Evolutionary conservation across 345 rosid genomes (phyloP), one percentile per base, ranked within the genome.

Genomic region (Diplotaxis tenuifolia): DNA sequence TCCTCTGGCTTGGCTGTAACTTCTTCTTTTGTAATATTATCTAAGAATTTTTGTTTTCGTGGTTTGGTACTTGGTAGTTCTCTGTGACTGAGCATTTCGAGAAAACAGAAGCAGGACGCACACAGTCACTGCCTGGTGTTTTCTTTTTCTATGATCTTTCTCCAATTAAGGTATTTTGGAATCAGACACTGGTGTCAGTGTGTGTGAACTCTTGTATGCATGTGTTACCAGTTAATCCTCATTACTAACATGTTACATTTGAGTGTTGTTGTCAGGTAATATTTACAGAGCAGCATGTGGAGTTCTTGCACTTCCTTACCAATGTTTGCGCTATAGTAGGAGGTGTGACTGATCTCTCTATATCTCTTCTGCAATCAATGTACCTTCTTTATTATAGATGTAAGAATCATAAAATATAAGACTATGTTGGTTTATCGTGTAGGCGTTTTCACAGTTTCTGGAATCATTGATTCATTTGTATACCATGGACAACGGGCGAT

Each of bases 91-190:
- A 92, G 65, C 96, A 89, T 82, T 89, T 83, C 76, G 84, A 81
- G 81, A 81, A 80, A 49, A 42, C 82, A 27, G 86, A 83, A 58
- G 47, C 82, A 56, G 82, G 80, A 62, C 78, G 68, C 28, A 52
- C 27, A 6, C 80, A 79, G 23, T 67, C 68, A 38, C 69, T 80
- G 23, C 84, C 92, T 7, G 96, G 90, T 64, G 90, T 92, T 73
- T 86, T 86, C 85, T 86, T 92, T 85, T 80, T 86, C 80, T 89
- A 89, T 70, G 97, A 89, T 69, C 87, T 92, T 45, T 89, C 91
- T 68, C 97, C 97, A n/a, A 89, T 92, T 52, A 92, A 92, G 96
- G 97, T 89, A 68, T 21, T 57, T 53, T 60, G 1, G 7, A 29
- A 38, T 42, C 18, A 42, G 18, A 38, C 14, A 58, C 19, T 38